Evolutionary conservation across 192 early-diverging fungal species (phyloP).

Genomic region (Coemansia sp.): DNA sequence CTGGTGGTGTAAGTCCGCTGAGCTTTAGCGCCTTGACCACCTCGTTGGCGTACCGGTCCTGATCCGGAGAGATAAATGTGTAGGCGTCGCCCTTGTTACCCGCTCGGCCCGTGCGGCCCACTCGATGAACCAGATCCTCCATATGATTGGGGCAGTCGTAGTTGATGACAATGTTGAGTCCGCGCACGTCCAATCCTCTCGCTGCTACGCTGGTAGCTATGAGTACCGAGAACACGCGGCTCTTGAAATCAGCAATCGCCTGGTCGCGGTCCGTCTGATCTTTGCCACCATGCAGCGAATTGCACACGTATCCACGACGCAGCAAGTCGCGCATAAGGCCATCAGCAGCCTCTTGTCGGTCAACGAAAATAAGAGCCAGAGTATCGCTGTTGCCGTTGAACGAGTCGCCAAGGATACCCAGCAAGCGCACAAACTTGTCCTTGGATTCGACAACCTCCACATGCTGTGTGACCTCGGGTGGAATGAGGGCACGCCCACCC

Average conservation of each 20-base stretch:
- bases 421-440: slow-evolving; percentile 83
- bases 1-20: slow-evolving; percentile 76
- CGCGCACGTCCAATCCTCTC: slow-evolving; percentile 94
- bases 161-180: slow-evolving; percentile 92
- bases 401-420: slow-evolving; percentile 86
- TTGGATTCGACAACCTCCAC: slow-evolving; percentile 83
- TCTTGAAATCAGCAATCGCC: slow-evolving; percentile 94
- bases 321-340: slow-evolving; percentile 83
- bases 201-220: slow-evolving; percentile 98
- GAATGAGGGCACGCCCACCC: slow-evolving; percentile 90
- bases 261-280: slow-evolving; percentile 90
- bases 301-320: slow-evolving; percentile 83
- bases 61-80: slow-evolving; percentile 94
- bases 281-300: slow-evolving; percentile 95
- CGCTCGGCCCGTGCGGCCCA: slow-evolving; percentile 96
- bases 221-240: slow-evolving; percentile 83
- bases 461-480: slow-evolving; percentile 84
- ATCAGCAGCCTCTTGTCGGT: slow-evolving; percentile 95
- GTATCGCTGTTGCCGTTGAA: slow-evolving; percentile 74
- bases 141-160: slow-evolving; percentile 98
- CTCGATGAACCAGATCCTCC: slow-evolving; percentile 99
- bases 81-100: slow-evolving; percentile 97
- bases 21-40: slow-evolving; percentile 88
- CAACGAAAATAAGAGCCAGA: slow-evolving; percentile 90
- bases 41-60: slow-evolving; percentile 91